Evolutionary conservation across 2,329 filamentous ascomycete species (phyloP), one percentile per base, ranked within the genome.

Genomic region (Zopfia rhizophila): DNA sequence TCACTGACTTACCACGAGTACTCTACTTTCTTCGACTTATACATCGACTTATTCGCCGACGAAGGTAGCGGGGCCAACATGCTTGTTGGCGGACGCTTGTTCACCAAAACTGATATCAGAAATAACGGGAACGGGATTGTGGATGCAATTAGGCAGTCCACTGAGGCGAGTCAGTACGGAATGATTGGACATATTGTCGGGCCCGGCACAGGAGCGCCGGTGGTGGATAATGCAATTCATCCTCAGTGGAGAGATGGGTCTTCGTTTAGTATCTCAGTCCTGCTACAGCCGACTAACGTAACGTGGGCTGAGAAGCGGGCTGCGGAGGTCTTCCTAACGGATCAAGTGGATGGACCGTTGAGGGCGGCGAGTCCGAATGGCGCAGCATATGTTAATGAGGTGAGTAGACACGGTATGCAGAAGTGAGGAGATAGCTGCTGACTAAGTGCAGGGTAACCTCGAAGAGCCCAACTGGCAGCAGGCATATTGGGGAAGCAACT

Each of bases 401-500:
- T 36, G 8, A 36, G 19, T 36, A 21, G 29, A 31, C 13, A 8
- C 29, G 29, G 7, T 7, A 7, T 11, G 14, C 32, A 7, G 7
- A 22, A 7, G 32, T 19, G n/a, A 10, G 8, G 14, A 32, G 14
- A 22, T 22, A 17, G 10, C 10, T 22, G 18, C 18, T 36, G 14
- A 36, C 22, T 17, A 10, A 10, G 32, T 7, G 14, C 17, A 43
- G 39, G 48, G 45, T 4, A 33, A 48, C 29, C 35, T 54, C 16
- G 35, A 54, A n/a, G 51, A 52, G 18, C 51, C 50, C 2, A 45
- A 53, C 28, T 59, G 45, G 44, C 51, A 53, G 24, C 6, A 44
- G 4, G 39, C 50, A 18, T 55, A 31, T 35, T 58, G 48, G 42
- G 55, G 55, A 13, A 44, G 25, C 22, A 57, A 57, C 25, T 59